phyloP scores from a whole-genome alignment of 164 flowering plant genomes.

The Dillenia suffruticosa region DNA sequence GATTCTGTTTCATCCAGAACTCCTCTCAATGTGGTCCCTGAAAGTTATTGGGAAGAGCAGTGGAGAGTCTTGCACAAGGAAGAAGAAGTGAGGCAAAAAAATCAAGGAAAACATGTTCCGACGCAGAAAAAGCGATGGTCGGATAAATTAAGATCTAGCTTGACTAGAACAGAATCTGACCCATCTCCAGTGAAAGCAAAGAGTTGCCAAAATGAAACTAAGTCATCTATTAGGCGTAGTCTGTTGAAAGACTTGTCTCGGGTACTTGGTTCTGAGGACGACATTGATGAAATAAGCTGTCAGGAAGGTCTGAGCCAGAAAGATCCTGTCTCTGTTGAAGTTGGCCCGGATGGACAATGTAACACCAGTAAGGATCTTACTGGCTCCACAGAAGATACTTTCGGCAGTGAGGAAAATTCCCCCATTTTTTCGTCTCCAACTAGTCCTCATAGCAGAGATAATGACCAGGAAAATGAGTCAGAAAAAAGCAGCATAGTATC shows the following conservation, averaged over 20 bases:
- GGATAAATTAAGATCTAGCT: slow-evolving; percentile 39
- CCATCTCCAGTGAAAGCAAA: slow-evolving; percentile 41
- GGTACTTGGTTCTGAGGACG: slow-evolving; percentile 54
- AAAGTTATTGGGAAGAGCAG: slow-evolving; percentile 95
- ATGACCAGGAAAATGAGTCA: slow-evolving; percentile 50
- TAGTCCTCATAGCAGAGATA: slow-evolving; percentile 40
- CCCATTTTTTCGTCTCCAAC: slow-evolving; percentile 52
- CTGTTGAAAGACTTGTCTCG: slow-evolving; percentile 69
- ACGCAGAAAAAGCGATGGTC: slow-evolving; percentile 44
- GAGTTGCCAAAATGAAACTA: slow-evolving; percentile 23
- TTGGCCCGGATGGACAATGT: slow-evolving; percentile 23
- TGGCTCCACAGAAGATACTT: slow-evolving; percentile 24
- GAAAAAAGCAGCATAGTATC: slow-evolving; percentile 73
- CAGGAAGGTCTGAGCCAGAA: slow-evolving; percentile 17
- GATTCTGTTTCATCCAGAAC: slow-evolving; percentile 54
- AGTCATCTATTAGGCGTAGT: slow-evolving; percentile 56
- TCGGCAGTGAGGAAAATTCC: slow-evolving; percentile 57
- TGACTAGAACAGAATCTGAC: slow-evolving; percentile 67
- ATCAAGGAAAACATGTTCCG: slow-evolving; percentile 23
- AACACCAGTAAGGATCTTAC: slow-evolving; percentile 13
- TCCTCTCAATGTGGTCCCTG: slow-evolving; percentile 52
- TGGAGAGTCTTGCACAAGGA: slow-evolving; percentile 80
- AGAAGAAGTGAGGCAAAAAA: slow-evolving; percentile 46
- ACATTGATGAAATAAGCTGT: slow-evolving; percentile 21
- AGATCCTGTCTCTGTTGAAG: slow-evolving; percentile 18